These are phyloP conservation scores for Metarhizium robertsii DNA, from an alignment of 2,329 filamentous ascomycete species.

Conservation along the genomic window DNA sequence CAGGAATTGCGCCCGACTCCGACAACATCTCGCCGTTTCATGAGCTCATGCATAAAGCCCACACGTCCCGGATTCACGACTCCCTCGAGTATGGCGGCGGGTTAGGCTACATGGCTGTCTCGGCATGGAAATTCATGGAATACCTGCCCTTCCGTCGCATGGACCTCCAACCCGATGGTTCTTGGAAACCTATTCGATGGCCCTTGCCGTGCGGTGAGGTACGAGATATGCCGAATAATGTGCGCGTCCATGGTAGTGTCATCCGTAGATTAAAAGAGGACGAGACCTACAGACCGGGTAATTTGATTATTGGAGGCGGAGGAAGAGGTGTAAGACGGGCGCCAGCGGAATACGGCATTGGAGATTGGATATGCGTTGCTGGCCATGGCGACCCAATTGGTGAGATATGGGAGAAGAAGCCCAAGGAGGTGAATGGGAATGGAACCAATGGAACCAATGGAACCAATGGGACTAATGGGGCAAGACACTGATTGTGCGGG, in stretches of 20 bases:
- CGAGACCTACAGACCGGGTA: constrained; percentile 61
- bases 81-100: constrained; percentile 58
- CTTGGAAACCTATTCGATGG: constrained; percentile 74
- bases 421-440: constrained; percentile 4
- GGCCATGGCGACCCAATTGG: constrained; percentile 59
- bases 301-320: constrained; percentile 70
- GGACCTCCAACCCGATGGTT: constrained; percentile 63
- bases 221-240: constrained; percentile 63
- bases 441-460: background rate
- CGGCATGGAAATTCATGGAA: constrained; percentile 71
- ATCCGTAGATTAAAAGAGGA: constrained; percentile 61
- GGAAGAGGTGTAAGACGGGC: constrained; percentile 59
- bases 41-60: constrained; percentile 47
- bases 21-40: constrained; percentile 35
- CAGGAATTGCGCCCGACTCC: background rate
- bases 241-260: constrained; percentile 64
- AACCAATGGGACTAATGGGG: background rate
- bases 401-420: constrained; percentile 49
- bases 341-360: constrained; percentile 53
- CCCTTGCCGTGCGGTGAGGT: constrained; percentile 70
- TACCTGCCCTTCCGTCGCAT: constrained; percentile 73
- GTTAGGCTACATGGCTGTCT: constrained; percentile 42
- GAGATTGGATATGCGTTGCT: constrained; percentile 60
- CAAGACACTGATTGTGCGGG: background rate
- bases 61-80: constrained; percentile 54